phyloP scores from a whole-genome alignment of 1,139 yeast species.

The Candida glucosophila region DNA sequence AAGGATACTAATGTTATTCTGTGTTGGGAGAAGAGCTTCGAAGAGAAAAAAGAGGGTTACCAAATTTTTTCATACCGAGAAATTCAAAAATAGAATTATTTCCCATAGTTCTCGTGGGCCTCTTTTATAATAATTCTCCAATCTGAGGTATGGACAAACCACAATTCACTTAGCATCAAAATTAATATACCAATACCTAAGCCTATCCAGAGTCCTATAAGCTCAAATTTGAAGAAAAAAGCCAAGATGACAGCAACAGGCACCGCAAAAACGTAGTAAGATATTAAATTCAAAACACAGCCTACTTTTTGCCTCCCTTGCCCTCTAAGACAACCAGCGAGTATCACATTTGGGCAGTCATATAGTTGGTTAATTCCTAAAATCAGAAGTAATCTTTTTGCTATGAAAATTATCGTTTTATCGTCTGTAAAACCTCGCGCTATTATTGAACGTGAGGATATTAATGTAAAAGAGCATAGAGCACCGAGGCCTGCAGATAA shows the following conservation, averaged over 20 bases:
- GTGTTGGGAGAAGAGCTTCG: no score
- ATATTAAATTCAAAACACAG: constrained; percentile 23
- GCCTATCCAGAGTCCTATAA: constrained; percentile 36
- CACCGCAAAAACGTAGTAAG: constrained; percentile 22
- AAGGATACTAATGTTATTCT: no score
- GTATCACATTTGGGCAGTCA: constrained; percentile 31
- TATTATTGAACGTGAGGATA: constrained; percentile 18
- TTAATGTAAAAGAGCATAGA: constrained; percentile 18
- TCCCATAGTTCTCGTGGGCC: no score
- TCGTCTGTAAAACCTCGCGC: constrained; percentile 39
- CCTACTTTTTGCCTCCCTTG: constrained; percentile 38
- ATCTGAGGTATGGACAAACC: constrained; percentile 21
- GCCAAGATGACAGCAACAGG: constrained; percentile 23
- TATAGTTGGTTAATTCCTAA: constrained; percentile 32
- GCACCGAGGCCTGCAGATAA: constrained; percentile 19
- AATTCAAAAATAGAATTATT: no score
- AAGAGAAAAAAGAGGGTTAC: no score
- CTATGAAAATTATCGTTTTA: constrained; percentile 37
- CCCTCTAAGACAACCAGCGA: constrained; percentile 39
- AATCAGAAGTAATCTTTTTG: constrained; percentile 22
- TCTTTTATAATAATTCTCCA: constrained; percentile 21
- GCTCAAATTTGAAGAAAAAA: constrained; percentile 14
- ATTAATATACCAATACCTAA: constrained; percentile 28
- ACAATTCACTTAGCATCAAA: constrained; percentile 22
- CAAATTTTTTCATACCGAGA: no score